Percentiles rank a stretch among this genome's conserved stretches.
Conservation (phyloP, 2,329 filamentous ascomycete species). For the Leptoxyphium fumago region DNA sequence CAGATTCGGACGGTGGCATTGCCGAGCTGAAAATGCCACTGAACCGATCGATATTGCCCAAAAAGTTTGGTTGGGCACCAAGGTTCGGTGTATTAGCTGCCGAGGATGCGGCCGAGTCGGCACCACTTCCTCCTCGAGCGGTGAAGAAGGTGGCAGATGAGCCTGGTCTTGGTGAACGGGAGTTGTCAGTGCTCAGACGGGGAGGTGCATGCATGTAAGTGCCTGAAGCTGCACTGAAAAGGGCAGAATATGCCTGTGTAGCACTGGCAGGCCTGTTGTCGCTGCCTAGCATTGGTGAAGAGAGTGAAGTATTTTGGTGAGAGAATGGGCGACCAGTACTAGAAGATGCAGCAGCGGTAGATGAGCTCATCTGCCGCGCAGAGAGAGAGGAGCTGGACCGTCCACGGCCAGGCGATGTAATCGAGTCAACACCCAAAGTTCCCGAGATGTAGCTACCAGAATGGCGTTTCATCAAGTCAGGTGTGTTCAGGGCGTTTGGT, state of each 20-base stretch:
- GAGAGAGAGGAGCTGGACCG: constrained; percentile 43
- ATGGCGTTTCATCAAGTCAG: constrained; percentile 34
- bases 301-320: constrained; percentile 19
- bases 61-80: constrained; percentile 3
- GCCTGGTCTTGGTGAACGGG: constrained; percentile 12
- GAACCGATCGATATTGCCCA: constrained; percentile 7
- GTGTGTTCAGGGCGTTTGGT: constrained; percentile 19
- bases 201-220: constrained; percentile 5
- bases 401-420: constrained; percentile 25
- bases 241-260: constrained; percentile 10
- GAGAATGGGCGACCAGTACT: constrained; percentile 16
- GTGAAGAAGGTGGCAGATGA: constrained; percentile 20
- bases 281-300: constrained; percentile 8
- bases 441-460: constrained; percentile 47
- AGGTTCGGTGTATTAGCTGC: constrained; percentile 2
- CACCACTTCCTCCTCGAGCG: constrained; percentile 8
- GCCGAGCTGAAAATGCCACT: constrained; percentile 20
- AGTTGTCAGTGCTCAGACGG: constrained; percentile 12
- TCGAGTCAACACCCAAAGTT: constrained; percentile 4
- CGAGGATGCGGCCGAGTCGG: constrained; percentile 2
- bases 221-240: constrained; percentile 2
- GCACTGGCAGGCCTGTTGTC: constrained; percentile 20
- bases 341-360: constrained; percentile 26
- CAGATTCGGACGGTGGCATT: constrained; percentile 11
- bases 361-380: constrained; percentile 32